Base-by-base conservation (phyloP, 805 yeast genomes). In the Zygosaccharomyces kombuchaensis region DNA sequence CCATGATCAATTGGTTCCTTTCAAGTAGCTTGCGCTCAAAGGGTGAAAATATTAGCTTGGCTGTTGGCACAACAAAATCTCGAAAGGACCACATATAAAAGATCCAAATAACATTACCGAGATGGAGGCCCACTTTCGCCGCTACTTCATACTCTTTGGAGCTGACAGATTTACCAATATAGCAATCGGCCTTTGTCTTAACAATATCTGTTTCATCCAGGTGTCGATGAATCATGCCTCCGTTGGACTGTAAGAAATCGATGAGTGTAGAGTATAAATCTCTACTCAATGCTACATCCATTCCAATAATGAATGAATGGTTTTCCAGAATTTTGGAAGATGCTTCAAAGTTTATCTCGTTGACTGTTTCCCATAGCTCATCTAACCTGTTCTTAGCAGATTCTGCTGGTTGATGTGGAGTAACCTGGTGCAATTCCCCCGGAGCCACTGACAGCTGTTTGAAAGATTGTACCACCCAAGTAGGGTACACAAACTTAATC, bases 21-120 rank as follows among this genome's bases (percentile, higher is more conserved):
- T 73, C 79, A 1, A 75, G 69, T 2, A 87, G 54, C 0, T 62
- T 69, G 17, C 63, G 60, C 27, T 70, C 69, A 5, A 73, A 69
- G 0, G 98, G 98, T 57, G 81, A 80, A 56, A 85, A 89, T 4
- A 88, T 72, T 13, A 90, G 62, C 51, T 76, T 76, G 1, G 60
- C 56, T 7, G 57, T 55, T 0, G 96, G 91, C 2, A 74, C 58
- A 1, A 73, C 68, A 79, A 84, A 84, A 34, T 67, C 61, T 16
- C 73, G 67, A 45, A 76, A 72, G 23, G 78, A 72, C 43, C 84
- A 63, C 74, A 87, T 74, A 67, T 80, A 75, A 56, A 80, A 84
- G 1, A 91, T 60, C 96, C 97, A 90, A 31, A 74, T 72, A 13
- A 87, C 56, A 55, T 81, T 87, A 0, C 91, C 96, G 5, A 81